Conservation (phyloP, 495 filamentous ascomycete genomes). For the Trichoderma orchidacearum region DNA sequence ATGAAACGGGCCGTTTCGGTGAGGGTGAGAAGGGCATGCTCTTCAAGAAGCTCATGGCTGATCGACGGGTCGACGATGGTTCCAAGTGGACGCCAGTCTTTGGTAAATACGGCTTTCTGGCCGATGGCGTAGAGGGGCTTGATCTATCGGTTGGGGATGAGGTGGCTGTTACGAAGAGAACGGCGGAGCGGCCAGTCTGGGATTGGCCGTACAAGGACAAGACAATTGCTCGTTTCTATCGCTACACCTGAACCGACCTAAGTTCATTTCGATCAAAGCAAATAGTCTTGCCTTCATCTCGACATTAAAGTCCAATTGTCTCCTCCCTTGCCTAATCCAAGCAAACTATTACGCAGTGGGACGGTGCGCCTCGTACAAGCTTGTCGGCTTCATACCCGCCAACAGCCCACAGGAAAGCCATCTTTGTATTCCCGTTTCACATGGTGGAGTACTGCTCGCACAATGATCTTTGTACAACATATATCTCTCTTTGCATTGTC, state of each 20-base stretch:
- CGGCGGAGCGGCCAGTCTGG: background rate
- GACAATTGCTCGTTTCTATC: background rate
- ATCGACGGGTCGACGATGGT: constrained; percentile 64
- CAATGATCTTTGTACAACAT: too few relatives aligned
- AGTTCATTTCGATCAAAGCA: background rate
- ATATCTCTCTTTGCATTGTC: too few relatives aligned
- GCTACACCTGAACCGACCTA: background rate
- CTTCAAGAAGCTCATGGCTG: constrained; percentile 64
- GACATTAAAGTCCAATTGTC: too few relatives aligned
- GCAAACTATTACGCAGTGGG: too few relatives aligned
- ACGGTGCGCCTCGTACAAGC: too few relatives aligned
- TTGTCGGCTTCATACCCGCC: too few relatives aligned
- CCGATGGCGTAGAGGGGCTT: constrained; percentile 10
- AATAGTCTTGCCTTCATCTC: background rate
- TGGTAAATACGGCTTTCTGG: constrained; percentile 66
- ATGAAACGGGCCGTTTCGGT: constrained; percentile 52
- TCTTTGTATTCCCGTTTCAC: too few relatives aligned
- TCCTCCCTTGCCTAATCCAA: too few relatives aligned
- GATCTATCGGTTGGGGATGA: constrained; percentile 56
- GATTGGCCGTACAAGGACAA: constrained; percentile 1
- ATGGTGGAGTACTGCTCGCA: too few relatives aligned
- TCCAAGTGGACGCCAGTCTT: constrained; percentile 68
- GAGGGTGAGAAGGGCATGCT: constrained; percentile 50
- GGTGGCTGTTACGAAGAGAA: constrained; percentile 32
- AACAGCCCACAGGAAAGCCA: too few relatives aligned